These are phyloP conservation scores for Fusarium buxicola DNA, from an alignment of 2,329 filamentous ascomycete species.

Conservation along the genomic window DNA sequence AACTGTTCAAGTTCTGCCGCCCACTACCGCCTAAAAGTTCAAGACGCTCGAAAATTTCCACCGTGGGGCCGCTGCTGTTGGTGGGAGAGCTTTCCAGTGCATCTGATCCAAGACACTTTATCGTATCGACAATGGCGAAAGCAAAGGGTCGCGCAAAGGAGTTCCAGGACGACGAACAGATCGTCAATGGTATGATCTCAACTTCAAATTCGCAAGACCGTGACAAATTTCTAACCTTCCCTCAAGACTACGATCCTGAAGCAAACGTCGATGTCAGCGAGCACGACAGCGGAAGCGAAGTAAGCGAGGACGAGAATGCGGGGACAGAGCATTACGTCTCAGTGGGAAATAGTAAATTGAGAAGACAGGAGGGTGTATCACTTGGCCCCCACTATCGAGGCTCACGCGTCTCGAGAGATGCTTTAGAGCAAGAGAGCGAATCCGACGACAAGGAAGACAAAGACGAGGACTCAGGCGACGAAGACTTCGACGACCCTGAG, in stretches of 20 bases:
- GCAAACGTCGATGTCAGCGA: slow-evolving; percentile 69
- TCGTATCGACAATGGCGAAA: slow-evolving; percentile 61
- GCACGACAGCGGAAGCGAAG: slow-evolving; percentile 62
- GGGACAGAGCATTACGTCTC: slow-evolving; percentile 89
- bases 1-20: too few relatives aligned
- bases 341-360: slow-evolving; percentile 86
- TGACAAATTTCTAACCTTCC: slow-evolving; percentile 24
- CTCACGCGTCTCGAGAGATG: slow-evolving; percentile 76
- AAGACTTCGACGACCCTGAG: slow-evolving; percentile 69
- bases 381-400: slow-evolving; percentile 87
- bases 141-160: slow-evolving; percentile 67
- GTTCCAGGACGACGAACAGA: slow-evolving; percentile 71
- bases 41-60: slow-evolving; percentile 50
- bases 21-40: slow-evolving; percentile 65
- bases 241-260: slow-evolving; percentile 81
- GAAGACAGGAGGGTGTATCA: slow-evolving; percentile 74
- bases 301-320: slow-evolving; percentile 62
- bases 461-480: slow-evolving; percentile 59
- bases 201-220: background rate
- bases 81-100: slow-evolving; percentile 24
- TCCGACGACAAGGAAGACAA: slow-evolving; percentile 62
- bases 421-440: slow-evolving; percentile 68
- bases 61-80: slow-evolving; percentile 44
- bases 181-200: slow-evolving; percentile 66
- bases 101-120: slow-evolving; percentile 28